These are phyloP conservation scores for Arabidopsis hybrid DNA, from an alignment of 441 rosid genomes.

Conservation along the genomic window DNA sequence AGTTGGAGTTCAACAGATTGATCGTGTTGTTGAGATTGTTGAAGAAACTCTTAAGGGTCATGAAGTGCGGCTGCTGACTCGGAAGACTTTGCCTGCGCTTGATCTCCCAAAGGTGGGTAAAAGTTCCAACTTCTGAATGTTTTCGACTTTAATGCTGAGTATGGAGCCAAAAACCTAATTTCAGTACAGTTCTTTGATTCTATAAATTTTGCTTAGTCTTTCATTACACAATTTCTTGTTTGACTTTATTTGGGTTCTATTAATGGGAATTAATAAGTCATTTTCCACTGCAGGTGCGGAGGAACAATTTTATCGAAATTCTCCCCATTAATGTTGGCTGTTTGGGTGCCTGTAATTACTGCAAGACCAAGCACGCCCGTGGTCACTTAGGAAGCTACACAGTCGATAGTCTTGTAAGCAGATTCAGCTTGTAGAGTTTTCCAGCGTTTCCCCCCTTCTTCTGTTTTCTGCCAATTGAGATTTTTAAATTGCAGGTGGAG, in stretches of 20 bases:
- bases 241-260: background rate
- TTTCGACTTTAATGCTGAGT: constrained; percentile 20
- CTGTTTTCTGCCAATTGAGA: constrained; percentile 6
- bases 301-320: constrained; percentile 88
- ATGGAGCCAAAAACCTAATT: background rate
- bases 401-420: constrained; percentile 85
- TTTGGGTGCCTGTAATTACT: constrained; percentile 93
- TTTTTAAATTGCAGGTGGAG: constrained; percentile 57
- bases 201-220: background rate
- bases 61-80: constrained; percentile 82
- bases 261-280: background rate
- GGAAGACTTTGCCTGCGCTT: constrained; percentile 89
- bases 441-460: constrained; percentile 25
- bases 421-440: constrained; percentile 6
- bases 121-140: constrained; percentile 2
- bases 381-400: constrained; percentile 98
- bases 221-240: constrained; percentile 9
- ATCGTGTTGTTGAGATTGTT: constrained; percentile 96
- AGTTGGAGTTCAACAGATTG: constrained; percentile 97
- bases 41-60: constrained; percentile 98
- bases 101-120: constrained; percentile 84
- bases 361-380: constrained; percentile 98
- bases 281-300: constrained; percentile 68
- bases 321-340: constrained; percentile 96
- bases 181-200: background rate